phyloP scores from a whole-genome alignment of 768 basidiomycete species.

The Pleurotus salmoneostramineus region DNA sequence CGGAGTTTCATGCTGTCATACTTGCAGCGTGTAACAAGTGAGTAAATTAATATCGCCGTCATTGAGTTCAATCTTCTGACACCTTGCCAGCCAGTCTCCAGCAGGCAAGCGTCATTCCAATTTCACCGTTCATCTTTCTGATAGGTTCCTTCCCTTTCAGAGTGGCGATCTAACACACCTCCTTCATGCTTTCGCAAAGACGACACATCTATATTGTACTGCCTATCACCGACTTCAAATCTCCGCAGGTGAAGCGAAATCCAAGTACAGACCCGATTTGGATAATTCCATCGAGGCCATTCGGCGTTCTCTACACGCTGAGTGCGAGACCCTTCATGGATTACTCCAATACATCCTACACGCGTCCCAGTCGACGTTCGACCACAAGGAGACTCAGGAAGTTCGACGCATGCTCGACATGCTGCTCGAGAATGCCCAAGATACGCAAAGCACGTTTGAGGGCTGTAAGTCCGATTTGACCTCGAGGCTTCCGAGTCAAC shows the following conservation, averaged over 20 bases:
- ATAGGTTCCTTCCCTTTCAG: not conserved
- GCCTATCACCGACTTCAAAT: slow-evolving; percentile 2
- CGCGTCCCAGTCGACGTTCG: not conserved
- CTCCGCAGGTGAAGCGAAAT: not conserved
- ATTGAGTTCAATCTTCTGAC: too few relatives aligned
- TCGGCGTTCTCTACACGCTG: not conserved
- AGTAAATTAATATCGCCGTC: not conserved
- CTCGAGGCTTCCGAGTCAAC: not conserved
- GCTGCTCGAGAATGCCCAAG: not conserved
- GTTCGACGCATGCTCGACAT: not conserved
- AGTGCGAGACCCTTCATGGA: not conserved
- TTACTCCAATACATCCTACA: not conserved
- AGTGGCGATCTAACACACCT: not conserved
- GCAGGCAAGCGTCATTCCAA: not conserved
- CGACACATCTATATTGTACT: not conserved
- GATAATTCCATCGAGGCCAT: not conserved
- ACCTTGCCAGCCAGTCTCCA: not conserved
- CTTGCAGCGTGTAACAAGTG: slow-evolving; percentile 2
- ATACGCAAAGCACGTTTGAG: not conserved
- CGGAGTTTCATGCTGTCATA: not conserved
- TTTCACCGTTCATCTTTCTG: not conserved
- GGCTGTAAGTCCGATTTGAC: not conserved
- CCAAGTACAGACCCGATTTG: not conserved
- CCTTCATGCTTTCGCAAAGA: not conserved
- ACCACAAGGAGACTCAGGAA: not conserved